Percentiles rank a stretch among this genome's conserved stretches.
Evolutionary conservation across 2,329 filamentous ascomycete species (phyloP).

Genomic region (Botryotinia narcissicola): DNA sequence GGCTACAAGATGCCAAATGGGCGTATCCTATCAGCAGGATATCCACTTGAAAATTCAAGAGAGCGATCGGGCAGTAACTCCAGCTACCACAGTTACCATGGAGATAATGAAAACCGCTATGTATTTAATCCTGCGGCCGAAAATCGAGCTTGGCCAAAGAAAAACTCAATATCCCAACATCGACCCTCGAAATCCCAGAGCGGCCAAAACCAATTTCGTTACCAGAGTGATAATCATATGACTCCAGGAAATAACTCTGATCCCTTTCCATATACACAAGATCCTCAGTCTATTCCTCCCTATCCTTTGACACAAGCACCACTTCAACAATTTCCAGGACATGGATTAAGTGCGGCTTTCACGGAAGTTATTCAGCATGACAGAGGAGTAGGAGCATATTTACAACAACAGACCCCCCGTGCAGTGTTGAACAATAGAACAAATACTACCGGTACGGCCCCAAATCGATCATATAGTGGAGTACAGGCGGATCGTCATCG

Average conservation of each 20-base stretch:
- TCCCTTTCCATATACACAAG: background rate
- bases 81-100: constrained; percentile 15
- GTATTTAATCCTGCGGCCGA: background rate
- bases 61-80: constrained; percentile 22
- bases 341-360: background rate
- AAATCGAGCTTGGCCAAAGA: background rate
- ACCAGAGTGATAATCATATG: background rate
- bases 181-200: constrained; percentile 18
- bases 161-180: constrained; percentile 13
- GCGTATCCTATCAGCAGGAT: constrained; percentile 3
- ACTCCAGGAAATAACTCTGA: background rate
- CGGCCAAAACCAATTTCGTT: background rate
- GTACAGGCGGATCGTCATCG: background rate
- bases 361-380: constrained; percentile 20
- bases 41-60: constrained; percentile 15
- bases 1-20: constrained; percentile 11
- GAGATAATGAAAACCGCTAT: background rate
- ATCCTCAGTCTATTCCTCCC: background rate
- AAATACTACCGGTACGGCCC: background rate
- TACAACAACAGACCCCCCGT: constrained; percentile 15
- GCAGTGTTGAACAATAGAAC: background rate
- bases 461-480: background rate
- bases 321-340: background rate
- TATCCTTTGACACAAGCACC: background rate
- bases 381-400: background rate